These are phyloP conservation scores for Pestalotiopsis sp. DNA, from an alignment of 2,329 filamentous ascomycete species.

Conservation along the genomic window DNA sequence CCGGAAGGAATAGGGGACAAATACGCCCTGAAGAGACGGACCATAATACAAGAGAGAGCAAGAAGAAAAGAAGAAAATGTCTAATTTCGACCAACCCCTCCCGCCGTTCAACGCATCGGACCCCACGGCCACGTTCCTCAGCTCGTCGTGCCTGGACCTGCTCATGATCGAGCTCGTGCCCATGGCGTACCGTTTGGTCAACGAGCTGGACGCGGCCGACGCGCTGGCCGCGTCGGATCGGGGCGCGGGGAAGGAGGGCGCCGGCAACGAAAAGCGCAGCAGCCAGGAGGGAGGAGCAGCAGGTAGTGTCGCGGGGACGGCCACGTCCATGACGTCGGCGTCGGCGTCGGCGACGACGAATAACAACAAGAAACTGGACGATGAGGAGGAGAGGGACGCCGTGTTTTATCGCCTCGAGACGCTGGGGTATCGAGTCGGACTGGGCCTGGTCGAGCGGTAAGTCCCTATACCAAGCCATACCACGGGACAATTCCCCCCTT, in stretches of 20 bases:
- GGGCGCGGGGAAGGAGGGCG: slow-evolving; percentile 23
- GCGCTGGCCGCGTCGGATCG: background rate
- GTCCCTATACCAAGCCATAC: slow-evolving; percentile 27
- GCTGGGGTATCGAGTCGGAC: slow-evolving; percentile 87
- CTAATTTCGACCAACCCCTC: slow-evolving; percentile 67
- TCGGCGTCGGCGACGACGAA: slow-evolving; percentile 18
- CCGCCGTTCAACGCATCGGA: slow-evolving; percentile 74
- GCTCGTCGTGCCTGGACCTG: slow-evolving; percentile 87
- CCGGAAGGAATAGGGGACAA: too few relatives aligned
- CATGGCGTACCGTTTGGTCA: slow-evolving; percentile 83
- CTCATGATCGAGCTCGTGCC: slow-evolving; percentile 96
- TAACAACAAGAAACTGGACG: slow-evolving; percentile 53
- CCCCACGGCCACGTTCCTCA: slow-evolving; percentile 75
- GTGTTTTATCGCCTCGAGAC: slow-evolving; percentile 83
- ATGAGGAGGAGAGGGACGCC: slow-evolving; percentile 82
- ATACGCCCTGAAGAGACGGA: background rate
- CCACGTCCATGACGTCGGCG: slow-evolving; percentile 14
- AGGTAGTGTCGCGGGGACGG: slow-evolving; percentile 12
- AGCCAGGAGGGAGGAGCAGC: background rate
- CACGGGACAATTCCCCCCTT: background rate
- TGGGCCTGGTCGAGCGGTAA: slow-evolving; percentile 89
- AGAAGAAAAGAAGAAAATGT: slow-evolving; percentile 55
- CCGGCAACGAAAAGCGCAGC: slow-evolving; percentile 15
- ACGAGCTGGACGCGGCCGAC: slow-evolving; percentile 61
- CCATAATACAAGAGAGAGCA: background rate